These are phyloP conservation scores for Berberis thunbergii DNA, from an alignment of 164 flowering plant genomes.

Conservation along the genomic window DNA sequence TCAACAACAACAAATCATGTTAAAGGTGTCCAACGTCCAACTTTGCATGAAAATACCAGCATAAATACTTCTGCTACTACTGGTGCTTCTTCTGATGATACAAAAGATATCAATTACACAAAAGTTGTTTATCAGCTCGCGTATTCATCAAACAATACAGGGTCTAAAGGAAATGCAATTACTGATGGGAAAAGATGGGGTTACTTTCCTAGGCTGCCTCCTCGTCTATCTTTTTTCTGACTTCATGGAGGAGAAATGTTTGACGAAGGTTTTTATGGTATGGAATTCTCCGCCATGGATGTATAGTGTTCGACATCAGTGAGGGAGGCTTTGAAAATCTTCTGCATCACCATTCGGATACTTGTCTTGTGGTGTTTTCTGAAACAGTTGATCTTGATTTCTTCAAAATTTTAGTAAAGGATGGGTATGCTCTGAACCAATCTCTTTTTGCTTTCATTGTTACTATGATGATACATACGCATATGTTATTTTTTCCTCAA, in stretches of 20 bases:
- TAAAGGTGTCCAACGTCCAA: too few relatives aligned
- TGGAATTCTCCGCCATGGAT: constrained; percentile 97
- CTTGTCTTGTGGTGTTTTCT: constrained; percentile 82
- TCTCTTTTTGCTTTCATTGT: background rate
- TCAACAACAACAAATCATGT: constrained; percentile 26
- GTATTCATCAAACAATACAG: constrained; percentile 11
- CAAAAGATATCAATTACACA: too few relatives aligned
- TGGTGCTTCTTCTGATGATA: too few relatives aligned
- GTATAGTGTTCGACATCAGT: constrained; percentile 68
- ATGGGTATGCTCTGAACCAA: constrained; percentile 48
- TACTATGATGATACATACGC: background rate
- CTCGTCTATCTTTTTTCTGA: constrained; percentile 50
- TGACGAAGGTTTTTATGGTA: constrained; percentile 72
- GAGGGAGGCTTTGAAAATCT: constrained; percentile 71
- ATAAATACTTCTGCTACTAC: too few relatives aligned
- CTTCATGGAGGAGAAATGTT: constrained; percentile 68
- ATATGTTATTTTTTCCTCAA: too few relatives aligned
- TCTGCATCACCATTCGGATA: constrained; percentile 60
- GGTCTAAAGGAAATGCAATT: constrained; percentile 26
- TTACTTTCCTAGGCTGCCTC: constrained; percentile 65
- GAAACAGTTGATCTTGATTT: constrained; percentile 93
- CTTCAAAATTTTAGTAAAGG: constrained; percentile 66
- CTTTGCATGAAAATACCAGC: too few relatives aligned
- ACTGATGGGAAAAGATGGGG: constrained; percentile 95
- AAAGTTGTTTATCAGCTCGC: too few relatives aligned